Evolutionary conservation across 1,139 yeast genomes (phyloP).

Genomic region (Trichomonascaceae sp.): DNA sequence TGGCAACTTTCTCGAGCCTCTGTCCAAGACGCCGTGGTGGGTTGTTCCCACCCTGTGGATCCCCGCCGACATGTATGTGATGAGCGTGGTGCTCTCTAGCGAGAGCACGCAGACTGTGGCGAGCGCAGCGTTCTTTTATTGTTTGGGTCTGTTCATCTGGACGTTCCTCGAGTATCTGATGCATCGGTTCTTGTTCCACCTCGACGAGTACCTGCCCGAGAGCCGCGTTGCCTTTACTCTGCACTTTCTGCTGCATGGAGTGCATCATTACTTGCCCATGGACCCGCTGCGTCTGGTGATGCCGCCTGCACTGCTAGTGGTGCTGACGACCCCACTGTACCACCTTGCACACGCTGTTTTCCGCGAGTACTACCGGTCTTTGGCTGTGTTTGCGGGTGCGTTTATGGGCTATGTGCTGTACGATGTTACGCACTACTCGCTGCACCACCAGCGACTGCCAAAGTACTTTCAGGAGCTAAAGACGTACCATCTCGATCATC

Average conservation of each 20-base stretch:
- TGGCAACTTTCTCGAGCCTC: slow-evolving; percentile 62
- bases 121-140: slow-evolving; percentile 30
- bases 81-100: slow-evolving; percentile 10
- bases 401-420: slow-evolving; percentile 84
- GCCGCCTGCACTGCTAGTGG: slow-evolving; percentile 78
- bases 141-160: slow-evolving; percentile 75
- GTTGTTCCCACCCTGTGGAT: slow-evolving; percentile 84
- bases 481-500: slow-evolving; percentile 90
- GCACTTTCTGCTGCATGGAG: slow-evolving; percentile 88
- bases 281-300: slow-evolving; percentile 83
- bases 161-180: slow-evolving; percentile 75
- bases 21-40: slow-evolving; percentile 62
- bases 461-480: slow-evolving; percentile 61
- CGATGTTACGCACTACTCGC: slow-evolving; percentile 78
- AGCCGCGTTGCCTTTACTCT: slow-evolving; percentile 59
- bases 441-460: slow-evolving; percentile 82
- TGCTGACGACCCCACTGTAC: slow-evolving; percentile 47
- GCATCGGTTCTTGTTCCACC: slow-evolving; percentile 88
- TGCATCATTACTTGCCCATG: slow-evolving; percentile 97
- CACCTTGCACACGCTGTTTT: slow-evolving; percentile 43
- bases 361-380: slow-evolving; percentile 39
- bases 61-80: slow-evolving; percentile 53
- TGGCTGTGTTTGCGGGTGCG: slow-evolving; percentile 83
- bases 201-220: slow-evolving; percentile 77
- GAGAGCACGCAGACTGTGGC: slow-evolving; percentile 17